Percentiles rank a stretch among this genome's conserved stretches.
phyloP scores from a whole-genome alignment of 345 rosid species.

The Brassica incana region DNA sequence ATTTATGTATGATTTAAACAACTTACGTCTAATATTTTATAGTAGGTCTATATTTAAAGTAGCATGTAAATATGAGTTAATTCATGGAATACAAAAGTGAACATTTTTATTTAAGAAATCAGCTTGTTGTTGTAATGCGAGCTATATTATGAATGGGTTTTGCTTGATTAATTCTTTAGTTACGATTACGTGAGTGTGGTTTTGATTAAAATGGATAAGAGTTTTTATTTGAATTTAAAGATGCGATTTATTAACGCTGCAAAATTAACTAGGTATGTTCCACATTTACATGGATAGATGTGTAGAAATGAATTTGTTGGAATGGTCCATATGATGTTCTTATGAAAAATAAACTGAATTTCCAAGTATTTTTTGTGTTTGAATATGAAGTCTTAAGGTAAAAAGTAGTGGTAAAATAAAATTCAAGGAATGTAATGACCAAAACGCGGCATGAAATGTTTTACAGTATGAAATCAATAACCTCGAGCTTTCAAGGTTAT shows the following conservation, averaged over 20 bases:
- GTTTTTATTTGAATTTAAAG: not conserved
- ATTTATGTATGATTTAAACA: not conserved
- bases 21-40: not conserved
- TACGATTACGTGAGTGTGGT: not conserved
- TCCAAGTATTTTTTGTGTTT: not conserved
- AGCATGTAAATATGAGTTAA: not conserved
- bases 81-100: not conserved
- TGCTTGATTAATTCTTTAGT: not conserved
- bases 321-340: not conserved
- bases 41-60: not conserved
- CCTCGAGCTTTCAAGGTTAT: conserved; percentile 5
- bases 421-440: not conserved
- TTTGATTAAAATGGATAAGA: not conserved
- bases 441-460: not conserved
- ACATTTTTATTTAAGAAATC: not conserved
- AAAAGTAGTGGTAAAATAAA: not conserved
- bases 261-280: not conserved
- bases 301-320: not conserved
- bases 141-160: not conserved
- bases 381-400: not conserved
- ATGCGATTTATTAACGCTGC: not conserved
- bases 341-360: not conserved
- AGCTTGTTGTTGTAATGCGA: not conserved
- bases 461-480: not conserved
- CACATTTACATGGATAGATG: not conserved